Conservation (phyloP, 1,284 basidiomycete species). For the Melampsora larici-populina region DNA sequence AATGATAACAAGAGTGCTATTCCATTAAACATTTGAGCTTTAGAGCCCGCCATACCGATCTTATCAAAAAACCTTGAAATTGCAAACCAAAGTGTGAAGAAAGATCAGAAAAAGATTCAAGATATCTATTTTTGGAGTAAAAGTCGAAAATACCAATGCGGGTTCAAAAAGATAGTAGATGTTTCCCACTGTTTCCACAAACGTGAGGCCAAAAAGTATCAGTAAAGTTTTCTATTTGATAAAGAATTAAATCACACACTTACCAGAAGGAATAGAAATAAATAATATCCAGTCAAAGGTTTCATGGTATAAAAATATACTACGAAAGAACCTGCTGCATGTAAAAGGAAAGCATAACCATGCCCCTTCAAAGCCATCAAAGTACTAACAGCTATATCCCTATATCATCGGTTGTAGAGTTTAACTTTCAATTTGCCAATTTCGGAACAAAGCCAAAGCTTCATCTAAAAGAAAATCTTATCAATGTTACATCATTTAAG, state of each 20-base stretch:
- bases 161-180: conserved; percentile 42
- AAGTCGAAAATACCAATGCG: conserved; percentile 28
- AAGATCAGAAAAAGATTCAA: neutral
- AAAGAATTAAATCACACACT: neutral
- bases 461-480: neutral
- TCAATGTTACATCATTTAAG: neutral
- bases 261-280: conserved; percentile 35
- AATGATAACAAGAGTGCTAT: conserved; percentile 11
- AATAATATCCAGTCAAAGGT: conserved; percentile 31
- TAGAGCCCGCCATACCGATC: conserved; percentile 36
- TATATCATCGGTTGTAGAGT: neutral
- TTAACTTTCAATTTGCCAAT: too few species aligned
- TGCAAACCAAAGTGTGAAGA: neutral
- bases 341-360: conserved; percentile 28
- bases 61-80: conserved; percentile 39
- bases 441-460: too few species aligned
- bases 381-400: conserved; percentile 36
- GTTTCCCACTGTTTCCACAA: conserved; percentile 26
- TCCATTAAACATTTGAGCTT: conserved; percentile 34
- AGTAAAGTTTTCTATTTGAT: too few species aligned
- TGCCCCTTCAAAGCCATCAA: conserved; percentile 14
- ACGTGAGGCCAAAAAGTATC: too few species aligned
- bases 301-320: conserved; percentile 37
- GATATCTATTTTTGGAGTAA: neutral
- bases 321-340: conserved; percentile 35